Evolutionary conservation across 805 yeast species (phyloP).

Genomic region (Candida oleophila): DNA sequence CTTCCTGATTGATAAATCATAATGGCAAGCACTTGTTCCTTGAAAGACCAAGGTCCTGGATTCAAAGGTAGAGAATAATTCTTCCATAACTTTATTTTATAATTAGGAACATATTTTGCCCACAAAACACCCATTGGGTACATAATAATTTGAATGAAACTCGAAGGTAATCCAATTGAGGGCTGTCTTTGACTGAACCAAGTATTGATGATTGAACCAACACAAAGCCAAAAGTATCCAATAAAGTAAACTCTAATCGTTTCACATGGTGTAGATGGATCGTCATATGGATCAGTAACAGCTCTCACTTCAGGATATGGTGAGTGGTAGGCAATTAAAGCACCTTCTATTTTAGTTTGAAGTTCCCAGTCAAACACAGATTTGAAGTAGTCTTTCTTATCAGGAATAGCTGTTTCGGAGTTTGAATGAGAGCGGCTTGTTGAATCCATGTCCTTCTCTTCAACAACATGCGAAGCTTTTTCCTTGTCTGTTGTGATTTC

Average conservation of each 20-base stretch:
- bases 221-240: constrained; percentile 46
- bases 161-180: constrained; percentile 33
- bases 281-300: constrained; percentile 53
- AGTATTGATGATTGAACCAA: constrained; percentile 51
- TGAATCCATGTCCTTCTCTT: background rate
- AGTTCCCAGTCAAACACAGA: constrained; percentile 25
- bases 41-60: constrained; percentile 64
- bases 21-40: constrained; percentile 67
- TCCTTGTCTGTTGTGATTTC: too few relatives aligned
- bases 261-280: constrained; percentile 42
- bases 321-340: constrained; percentile 35
- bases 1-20: constrained; percentile 31
- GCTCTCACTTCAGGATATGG: constrained; percentile 64
- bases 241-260: constrained; percentile 53
- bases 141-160: constrained; percentile 41
- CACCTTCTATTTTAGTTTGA: constrained; percentile 36
- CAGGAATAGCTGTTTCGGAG: too few relatives aligned
- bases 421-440: too few relatives aligned
- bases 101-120: constrained; percentile 31
- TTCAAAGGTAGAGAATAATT: constrained; percentile 39
- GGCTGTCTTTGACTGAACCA: constrained; percentile 53
- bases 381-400: too few relatives aligned
- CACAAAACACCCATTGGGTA: constrained; percentile 39
- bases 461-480: too few relatives aligned
- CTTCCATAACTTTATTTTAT: constrained; percentile 14